Evolutionary conservation across 345 rosid genomes (phyloP).

Genomic region (Erodium maritimum): DNA sequence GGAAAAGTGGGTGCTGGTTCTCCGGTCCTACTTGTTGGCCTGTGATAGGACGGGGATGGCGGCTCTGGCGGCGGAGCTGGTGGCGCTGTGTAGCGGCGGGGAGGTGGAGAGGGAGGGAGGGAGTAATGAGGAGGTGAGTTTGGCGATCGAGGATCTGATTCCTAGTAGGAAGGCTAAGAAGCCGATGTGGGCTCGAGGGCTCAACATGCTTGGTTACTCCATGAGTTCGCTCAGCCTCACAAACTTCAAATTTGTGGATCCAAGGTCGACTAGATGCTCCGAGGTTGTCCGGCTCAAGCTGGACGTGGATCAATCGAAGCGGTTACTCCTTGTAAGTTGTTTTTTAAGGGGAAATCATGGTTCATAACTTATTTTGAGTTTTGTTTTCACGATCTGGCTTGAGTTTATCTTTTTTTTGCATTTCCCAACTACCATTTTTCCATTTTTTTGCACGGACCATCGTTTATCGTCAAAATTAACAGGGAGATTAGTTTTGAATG

Average conservation of each 20-base stretch:
- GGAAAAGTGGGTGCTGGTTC: slow-evolving; percentile 28
- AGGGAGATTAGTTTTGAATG: too few species aligned
- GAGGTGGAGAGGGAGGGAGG: slow-evolving; percentile 7
- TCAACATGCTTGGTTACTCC: slow-evolving; percentile 88
- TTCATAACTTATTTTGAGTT: too few species aligned
- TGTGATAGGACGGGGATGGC: slow-evolving; percentile 72
- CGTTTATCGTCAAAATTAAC: too few species aligned
- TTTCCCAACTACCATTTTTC: too few species aligned
- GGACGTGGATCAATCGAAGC: slow-evolving; percentile 33
- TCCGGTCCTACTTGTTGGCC: slow-evolving; percentile 53
- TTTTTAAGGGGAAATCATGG: too few species aligned
- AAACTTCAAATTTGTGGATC: slow-evolving; percentile 45
- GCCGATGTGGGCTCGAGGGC: slow-evolving; percentile 77
- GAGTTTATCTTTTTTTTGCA: too few species aligned
- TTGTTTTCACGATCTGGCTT: too few species aligned
- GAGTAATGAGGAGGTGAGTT: slow-evolving; percentile 21
- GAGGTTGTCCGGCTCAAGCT: slow-evolving; percentile 45
- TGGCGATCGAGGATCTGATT: slow-evolving; percentile 58
- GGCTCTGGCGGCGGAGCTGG: slow-evolving; percentile 39
- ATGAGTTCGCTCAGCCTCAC: slow-evolving; percentile 58
- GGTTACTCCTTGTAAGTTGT: slow-evolving; percentile 43
- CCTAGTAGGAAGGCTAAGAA: slow-evolving; percentile 64
- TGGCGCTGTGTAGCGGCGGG: slow-evolving; percentile 17
- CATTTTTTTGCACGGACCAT: too few species aligned
- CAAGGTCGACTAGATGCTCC: slow-evolving; percentile 31